Base-by-base conservation (phyloP, 768 basidiomycete genomes). In the Xerocomus spinulosus region DNA sequence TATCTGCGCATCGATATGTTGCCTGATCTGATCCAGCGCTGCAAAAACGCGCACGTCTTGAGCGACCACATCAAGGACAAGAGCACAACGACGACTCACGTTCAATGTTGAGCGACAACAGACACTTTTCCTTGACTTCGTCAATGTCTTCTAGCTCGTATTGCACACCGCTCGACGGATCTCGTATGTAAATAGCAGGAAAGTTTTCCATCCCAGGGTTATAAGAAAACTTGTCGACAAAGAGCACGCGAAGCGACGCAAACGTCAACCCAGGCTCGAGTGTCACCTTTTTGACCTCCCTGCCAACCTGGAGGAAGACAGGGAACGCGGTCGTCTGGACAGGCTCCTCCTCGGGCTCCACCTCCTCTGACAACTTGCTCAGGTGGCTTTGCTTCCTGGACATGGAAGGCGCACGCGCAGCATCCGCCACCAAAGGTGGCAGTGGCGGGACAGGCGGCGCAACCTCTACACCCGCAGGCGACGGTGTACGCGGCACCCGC, bases 11-110 rank as follows among this genome's bases (percentile, higher is more conserved):
- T 99, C 95, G 56, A 99, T 94, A 63, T 99, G 95, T 61, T 97
- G 92, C 64, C 95, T 97, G 67, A 99, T 95, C 65, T 98, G 95
- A 68, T 99, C 94, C 46, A 98, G 83, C 20, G 92, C 95, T 99
- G 58, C 17, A 50, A 46, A 14, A 50, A 44, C 25, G 18, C 7
- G 33, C 23, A 39, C 23, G 2, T 15, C 15, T 32, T 60, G 44
- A 55, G 48, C 34, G 46, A 17, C 28, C 6, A 10, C 52, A 30
- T 45, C 21, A 47, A 28, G 26, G 10, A 28, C 52, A 21, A 42
- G n/a, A 29, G n/a, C 9, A 18, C 30, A 14, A 55, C 17, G 36
- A 15, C 17, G 10, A 82, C 94, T 69, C 68, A 97, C 95, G 90
- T 77, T 98, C 95, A 50, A 99, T 93, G 57, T 97, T 96, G 40